A percentile compares a stretch with the other conserved stretches of the same genome.
phyloP scores from a whole-genome alignment of 2,329 filamentous ascomycete genomes.

The Diaporthe humulicola region DNA sequence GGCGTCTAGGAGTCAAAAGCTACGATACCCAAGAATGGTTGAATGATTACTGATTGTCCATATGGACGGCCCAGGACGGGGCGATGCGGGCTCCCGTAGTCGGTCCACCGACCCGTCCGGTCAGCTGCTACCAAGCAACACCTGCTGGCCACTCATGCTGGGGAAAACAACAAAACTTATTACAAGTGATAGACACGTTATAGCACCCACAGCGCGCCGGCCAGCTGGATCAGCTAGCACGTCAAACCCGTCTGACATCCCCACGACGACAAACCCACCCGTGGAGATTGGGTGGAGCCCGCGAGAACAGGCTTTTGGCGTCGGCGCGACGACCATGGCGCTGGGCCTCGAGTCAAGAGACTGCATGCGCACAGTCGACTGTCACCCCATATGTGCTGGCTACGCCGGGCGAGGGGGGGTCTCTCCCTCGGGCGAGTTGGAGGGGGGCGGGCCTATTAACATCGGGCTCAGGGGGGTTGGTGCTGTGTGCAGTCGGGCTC shows the following conservation, averaged over 20 bases:
- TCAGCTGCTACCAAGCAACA: neutral
- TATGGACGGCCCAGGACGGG: neutral
- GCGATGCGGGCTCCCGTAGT: no score
- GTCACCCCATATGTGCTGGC: slow-evolving; percentile 18
- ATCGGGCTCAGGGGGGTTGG: neutral
- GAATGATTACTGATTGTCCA: neutral
- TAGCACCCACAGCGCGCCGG: neutral
- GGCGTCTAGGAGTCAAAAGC: slow-evolving; percentile 25
- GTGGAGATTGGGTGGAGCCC: slow-evolving; percentile 23
- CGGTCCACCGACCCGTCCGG: neutral
- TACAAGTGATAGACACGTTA: neutral
- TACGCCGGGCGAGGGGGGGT: neutral
- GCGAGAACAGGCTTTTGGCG: slow-evolving; percentile 15
- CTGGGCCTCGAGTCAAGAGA: neutral
- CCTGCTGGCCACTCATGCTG: neutral
- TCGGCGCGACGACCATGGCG: neutral
- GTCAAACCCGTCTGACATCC: slow-evolving; percentile 3
- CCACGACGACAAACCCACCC: slow-evolving; percentile 16
- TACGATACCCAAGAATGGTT: slow-evolving; percentile 33
- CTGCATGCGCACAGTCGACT: slow-evolving; percentile 16
- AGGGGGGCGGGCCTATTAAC: neutral
- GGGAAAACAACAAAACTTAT: neutral
- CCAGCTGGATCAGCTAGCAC: slow-evolving; percentile 3
- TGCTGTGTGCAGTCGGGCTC: neutral
- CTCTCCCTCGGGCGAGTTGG: neutral